Conservation (phyloP, 305 asterid species). For the Solanum hybrid region DNA sequence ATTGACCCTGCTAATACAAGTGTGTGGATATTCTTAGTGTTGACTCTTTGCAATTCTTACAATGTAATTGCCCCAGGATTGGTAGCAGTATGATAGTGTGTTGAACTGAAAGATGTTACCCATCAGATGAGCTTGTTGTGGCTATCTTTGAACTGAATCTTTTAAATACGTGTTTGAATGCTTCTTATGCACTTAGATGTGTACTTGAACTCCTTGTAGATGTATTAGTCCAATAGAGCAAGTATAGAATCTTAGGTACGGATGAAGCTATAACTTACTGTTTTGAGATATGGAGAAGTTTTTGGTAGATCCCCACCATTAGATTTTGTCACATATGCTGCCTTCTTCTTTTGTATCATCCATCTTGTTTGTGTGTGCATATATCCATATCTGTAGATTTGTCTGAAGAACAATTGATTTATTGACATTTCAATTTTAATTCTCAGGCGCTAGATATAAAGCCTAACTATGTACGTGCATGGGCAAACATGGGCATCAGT, state of each 20-base stretch:
- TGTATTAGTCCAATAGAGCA: not conserved
- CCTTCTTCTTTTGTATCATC: not conserved
- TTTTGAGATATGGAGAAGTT: not conserved
- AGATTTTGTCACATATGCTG: not conserved
- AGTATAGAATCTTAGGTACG: not conserved
- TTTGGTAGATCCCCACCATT: not conserved
- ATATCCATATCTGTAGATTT: not conserved
- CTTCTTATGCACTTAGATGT: not conserved
- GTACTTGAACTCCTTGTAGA: not conserved
- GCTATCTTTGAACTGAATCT: not conserved
- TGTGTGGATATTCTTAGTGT: not conserved
- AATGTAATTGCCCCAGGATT: not conserved
- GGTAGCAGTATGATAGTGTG: not conserved
- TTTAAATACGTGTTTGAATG: not conserved
- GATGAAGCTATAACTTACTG: not conserved
- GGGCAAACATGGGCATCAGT: constrained; percentile 99
- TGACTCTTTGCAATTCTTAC: not conserved
- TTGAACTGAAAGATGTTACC: not conserved
- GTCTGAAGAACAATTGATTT: constrained; percentile 7
- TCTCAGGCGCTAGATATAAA: constrained; percentile 93
- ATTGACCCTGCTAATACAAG: not conserved
- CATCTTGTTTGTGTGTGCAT: not conserved
- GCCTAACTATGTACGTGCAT: constrained; percentile 97
- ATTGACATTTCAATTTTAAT: constrained; percentile 9
- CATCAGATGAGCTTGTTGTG: not conserved